These are phyloP conservation scores for Scenedesmus sp. DNA, from an alignment of 163 green algal species.

Conservation along the genomic window DNA sequence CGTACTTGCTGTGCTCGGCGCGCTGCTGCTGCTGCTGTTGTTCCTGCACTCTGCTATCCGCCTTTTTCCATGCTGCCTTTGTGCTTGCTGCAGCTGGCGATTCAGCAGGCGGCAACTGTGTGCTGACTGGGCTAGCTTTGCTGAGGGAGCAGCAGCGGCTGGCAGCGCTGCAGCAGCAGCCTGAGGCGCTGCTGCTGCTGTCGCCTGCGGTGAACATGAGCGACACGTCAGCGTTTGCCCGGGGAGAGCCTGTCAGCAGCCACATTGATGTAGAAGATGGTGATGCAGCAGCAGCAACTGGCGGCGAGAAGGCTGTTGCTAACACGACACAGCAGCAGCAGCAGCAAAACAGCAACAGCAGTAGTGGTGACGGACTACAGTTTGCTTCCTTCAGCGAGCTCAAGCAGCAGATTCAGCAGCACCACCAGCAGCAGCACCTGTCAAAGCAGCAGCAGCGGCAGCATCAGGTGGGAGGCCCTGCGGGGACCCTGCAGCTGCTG, in stretches of 20 bases:
- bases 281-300: background rate
- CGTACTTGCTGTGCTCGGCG: background rate
- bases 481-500: background rate
- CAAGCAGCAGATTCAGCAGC: background rate
- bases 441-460: conserved; percentile 24
- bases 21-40: background rate
- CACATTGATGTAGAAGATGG: conserved; percentile 3
- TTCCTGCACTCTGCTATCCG: background rate
- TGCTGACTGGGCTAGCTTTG: background rate
- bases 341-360: background rate
- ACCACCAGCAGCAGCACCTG: background rate
- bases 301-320: background rate
- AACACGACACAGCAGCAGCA: background rate
- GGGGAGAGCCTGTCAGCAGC: conserved; percentile 6
- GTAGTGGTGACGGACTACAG: background rate
- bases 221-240: conserved; percentile 10
- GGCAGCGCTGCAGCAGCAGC: background rate
- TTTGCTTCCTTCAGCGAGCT: background rate
- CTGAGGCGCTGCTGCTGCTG: conserved; percentile 1
- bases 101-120: conserved; percentile 30
- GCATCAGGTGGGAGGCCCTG: background rate
- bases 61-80: too few relatives aligned
- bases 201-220: conserved; percentile 36
- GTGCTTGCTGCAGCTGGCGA: conserved; percentile 23
- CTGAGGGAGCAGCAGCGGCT: background rate